phyloP scores from a whole-genome alignment of 495 filamentous ascomycete species.

The Collariella sp. region DNA sequence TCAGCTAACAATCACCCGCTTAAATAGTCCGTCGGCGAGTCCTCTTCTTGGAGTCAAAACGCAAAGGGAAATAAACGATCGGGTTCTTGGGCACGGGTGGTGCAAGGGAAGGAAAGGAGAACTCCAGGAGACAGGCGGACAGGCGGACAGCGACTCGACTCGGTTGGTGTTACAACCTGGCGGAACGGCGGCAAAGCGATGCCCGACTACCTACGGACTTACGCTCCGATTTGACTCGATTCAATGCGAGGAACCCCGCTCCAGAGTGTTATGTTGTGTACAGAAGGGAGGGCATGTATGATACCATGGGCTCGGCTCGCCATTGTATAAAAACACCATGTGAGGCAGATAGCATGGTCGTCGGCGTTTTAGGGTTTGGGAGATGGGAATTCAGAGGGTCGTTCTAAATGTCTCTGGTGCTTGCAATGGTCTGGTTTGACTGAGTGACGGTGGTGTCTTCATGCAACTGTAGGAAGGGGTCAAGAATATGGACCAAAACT shows the following conservation, averaged over 20 bases:
- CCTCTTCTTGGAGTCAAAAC: conserved; percentile 85
- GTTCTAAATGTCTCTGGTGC: too few species aligned
- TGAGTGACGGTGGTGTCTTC: too few species aligned
- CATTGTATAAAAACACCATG: conserved; percentile 15
- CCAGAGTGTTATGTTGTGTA: neutral
- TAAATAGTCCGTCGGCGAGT: conserved; percentile 74
- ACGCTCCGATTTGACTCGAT: neutral
- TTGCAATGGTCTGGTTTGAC: too few species aligned
- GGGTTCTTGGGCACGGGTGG: neutral
- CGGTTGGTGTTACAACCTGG: too few species aligned
- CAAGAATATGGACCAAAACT: too few species aligned
- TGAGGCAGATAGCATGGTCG: conserved; percentile 4
- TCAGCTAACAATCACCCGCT: neutral
- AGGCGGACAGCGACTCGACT: neutral
- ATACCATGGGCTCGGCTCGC: conserved; percentile 10
- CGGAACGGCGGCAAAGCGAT: neutral
- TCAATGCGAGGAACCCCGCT: too few species aligned
- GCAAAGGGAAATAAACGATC: conserved; percentile 37
- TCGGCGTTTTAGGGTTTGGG: conserved; percentile 10
- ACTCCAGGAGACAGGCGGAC: neutral
- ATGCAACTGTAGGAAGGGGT: too few species aligned
- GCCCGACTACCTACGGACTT: neutral
- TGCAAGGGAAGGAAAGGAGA: neutral
- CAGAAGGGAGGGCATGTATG: neutral
- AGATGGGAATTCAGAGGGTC: neutral